Percentiles rank a stretch among this genome's conserved stretches.
Conservation (phyloP, 225 moss, liverwort and hornwort species). For the Rhytidiadelphus loreus region DNA sequence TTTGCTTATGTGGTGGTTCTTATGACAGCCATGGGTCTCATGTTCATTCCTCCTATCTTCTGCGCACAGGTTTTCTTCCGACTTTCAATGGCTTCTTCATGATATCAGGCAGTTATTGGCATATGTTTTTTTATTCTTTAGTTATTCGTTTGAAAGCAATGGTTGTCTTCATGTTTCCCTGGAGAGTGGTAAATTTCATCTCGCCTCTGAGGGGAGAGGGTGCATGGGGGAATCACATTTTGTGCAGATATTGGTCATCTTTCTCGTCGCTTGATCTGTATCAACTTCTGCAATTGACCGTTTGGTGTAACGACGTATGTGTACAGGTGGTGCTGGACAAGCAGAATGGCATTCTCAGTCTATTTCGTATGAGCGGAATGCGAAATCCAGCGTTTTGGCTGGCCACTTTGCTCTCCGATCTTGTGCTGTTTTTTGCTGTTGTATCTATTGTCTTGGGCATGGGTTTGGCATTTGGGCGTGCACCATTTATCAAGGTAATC, state of each 20-base stretch:
- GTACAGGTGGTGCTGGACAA: slow-evolving; percentile 76
- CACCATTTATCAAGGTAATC: slow-evolving; percentile 74
- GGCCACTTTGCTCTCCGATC: slow-evolving; percentile 61
- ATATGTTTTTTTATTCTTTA: neutral
- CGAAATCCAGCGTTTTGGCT: slow-evolving; percentile 76
- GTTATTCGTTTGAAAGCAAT: neutral
- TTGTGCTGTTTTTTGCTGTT: slow-evolving; percentile 41
- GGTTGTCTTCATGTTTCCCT: neutral
- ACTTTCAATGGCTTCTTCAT: neutral
- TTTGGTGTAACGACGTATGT: neutral
- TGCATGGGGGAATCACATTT: neutral
- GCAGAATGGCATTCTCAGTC: slow-evolving; percentile 49
- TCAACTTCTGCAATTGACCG: neutral
- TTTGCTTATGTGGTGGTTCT: slow-evolving; percentile 58
- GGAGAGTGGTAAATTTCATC: neutral
- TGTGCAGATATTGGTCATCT: neutral
- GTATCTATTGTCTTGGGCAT: slow-evolving; percentile 45
- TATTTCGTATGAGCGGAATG: slow-evolving; percentile 82
- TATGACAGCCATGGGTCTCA: slow-evolving; percentile 51
- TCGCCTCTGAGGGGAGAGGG: neutral
- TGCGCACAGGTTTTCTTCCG: slow-evolving; percentile 50
- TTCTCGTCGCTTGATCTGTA: neutral
- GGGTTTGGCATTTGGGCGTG: slow-evolving; percentile 61
- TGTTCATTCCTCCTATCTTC: slow-evolving; percentile 73
- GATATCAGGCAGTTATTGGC: neutral